Evolutionary conservation across 75 land plant genomes (phyloP), one percentile per base, ranked within the genome.

Genomic region (Isoetes taiwanensis): DNA sequence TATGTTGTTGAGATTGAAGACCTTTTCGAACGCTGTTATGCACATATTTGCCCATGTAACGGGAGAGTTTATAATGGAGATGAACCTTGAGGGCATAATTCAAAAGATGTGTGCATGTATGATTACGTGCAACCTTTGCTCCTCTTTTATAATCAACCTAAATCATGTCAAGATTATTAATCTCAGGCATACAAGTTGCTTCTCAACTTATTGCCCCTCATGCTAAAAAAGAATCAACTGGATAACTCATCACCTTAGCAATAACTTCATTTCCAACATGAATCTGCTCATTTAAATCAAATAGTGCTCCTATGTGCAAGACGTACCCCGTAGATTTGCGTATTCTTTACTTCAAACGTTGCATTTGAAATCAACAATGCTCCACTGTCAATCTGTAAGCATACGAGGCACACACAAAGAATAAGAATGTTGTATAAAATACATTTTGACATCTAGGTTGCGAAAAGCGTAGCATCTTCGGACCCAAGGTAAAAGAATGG

Each of bases 81-180:
- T 58, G n/a, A n/a, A 91, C 97, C 97, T 72, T 78, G 28, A 91
- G 78, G 32, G 98, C 98, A 75, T 74, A 91, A 63, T 91, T 91
- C 21, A 91, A 59, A 66, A 91, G 83, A 59, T 91, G 98, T 10
- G 98, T 91, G 35, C 98, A 91, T 0, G 95, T 87, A 71, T 91
- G 98, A 56, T 91, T 91, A 20, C 94, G 98, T 34, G 98, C 98
- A 59, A 87, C 79, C 16, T 69, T 56, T 35, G 64, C 61, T 19
- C 98, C 80, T 54, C 98, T 66, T 2, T 63, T 77, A 71, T 87
- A 91, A 69, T 91, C 85, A 66, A 91, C 94, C 96, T 89, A 41
- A 34, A 34, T 37, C 8, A 63, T 27, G 58, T 11, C 2, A 58
- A 9, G 21, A n/a, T 12, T 58, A 21, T 2, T 20, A 23, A 56